Evolutionary conservation across 768 basidiomycete species (phyloP).

Genomic region (Naganishia antarctica): DNA sequence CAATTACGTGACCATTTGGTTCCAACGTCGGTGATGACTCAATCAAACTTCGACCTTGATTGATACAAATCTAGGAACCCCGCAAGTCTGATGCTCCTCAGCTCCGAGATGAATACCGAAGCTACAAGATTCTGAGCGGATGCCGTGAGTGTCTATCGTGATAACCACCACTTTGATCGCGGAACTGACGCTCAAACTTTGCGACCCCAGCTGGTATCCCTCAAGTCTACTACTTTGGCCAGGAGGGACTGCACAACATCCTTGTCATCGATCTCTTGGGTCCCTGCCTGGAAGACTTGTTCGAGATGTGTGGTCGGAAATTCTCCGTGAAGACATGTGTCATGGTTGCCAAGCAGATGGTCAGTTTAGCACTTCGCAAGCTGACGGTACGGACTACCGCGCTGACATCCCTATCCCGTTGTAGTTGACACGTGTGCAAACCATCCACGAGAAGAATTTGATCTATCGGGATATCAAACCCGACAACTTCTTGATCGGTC

Average conservation of each 20-base stretch:
- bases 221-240: constrained; percentile 99
- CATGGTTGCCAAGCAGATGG: constrained; percentile 99
- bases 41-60: constrained; percentile 5
- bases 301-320: constrained; percentile 98
- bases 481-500: constrained; percentile 96
- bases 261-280: constrained; percentile 97
- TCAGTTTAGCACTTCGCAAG: constrained; percentile 51
- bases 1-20: constrained; percentile 20
- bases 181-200: constrained; percentile 29
- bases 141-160: constrained; percentile 63
- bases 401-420: not conserved
- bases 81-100: constrained; percentile 98
- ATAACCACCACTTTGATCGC: constrained; percentile 23
- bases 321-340: constrained; percentile 97
- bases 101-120: constrained; percentile 95
- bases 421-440: constrained; percentile 90
- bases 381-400: not conserved
- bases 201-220: constrained; percentile 75
- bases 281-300: constrained; percentile 92
- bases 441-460: constrained; percentile 98
- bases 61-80: constrained; percentile 48
- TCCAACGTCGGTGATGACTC: not conserved
- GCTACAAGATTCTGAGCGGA: constrained; percentile 87
- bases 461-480: constrained; percentile 99
- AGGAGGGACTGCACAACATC: constrained; percentile 97